Percentiles rank a stretch among this genome's conserved stretches.
Evolutionary conservation across 768 basidiomycete species (phyloP).

Genomic region (Tephrocybe rancida): DNA sequence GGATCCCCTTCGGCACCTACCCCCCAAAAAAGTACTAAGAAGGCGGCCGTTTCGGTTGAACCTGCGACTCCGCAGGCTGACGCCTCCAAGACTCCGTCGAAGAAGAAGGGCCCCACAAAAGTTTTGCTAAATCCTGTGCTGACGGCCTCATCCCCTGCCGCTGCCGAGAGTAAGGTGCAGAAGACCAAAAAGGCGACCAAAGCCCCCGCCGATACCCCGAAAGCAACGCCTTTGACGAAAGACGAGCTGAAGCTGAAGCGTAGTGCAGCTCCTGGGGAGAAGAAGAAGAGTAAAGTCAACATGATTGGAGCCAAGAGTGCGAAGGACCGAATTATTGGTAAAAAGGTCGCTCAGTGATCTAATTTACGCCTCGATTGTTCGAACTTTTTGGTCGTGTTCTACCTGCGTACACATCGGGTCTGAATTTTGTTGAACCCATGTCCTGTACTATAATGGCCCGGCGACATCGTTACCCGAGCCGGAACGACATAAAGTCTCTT

Average conservation of each 20-base stretch:
- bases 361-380: neutral
- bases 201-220: constrained; percentile 1
- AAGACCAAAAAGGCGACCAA: constrained; percentile 19
- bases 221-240: constrained; percentile 28
- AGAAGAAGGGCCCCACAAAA: neutral
- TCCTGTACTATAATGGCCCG: constrained; percentile 2
- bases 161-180: constrained; percentile 3
- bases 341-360: constrained; percentile 41
- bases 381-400: neutral
- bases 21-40: constrained; percentile 7
- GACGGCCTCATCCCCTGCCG: neutral
- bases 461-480: constrained; percentile 9
- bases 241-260: constrained; percentile 60
- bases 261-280: constrained; percentile 43
- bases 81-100: neutral
- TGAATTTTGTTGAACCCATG: too few relatives aligned
- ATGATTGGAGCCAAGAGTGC: constrained; percentile 49
- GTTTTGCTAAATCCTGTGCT: neutral
- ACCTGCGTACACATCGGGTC: too few relatives aligned
- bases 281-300: constrained; percentile 55
- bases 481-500: neutral
- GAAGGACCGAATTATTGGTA: constrained; percentile 58
- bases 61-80: neutral
- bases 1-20: neutral
- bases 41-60: neutral